A percentile compares a stretch with the other conserved stretches of the same genome.
phyloP scores from a whole-genome alignment of 441 rosid species.

The Heliophila coronopifolia region DNA sequence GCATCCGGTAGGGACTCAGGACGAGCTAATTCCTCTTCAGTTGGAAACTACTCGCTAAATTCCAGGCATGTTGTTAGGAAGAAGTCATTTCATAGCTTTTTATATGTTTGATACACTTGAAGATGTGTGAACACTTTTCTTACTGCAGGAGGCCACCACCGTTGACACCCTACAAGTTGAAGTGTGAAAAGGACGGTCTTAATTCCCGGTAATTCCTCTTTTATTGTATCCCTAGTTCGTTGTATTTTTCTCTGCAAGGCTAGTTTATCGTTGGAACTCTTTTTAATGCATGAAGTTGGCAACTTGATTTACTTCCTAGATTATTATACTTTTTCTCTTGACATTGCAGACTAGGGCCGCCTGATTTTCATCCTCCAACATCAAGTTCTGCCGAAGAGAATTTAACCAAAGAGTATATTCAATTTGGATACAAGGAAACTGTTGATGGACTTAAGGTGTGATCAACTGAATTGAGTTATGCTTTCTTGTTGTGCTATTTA shows the following conservation, averaged over 20 bases:
- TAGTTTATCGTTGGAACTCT: conserved; percentile 4
- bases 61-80: conserved; percentile 50
- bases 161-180: conserved; percentile 73
- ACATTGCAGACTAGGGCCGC: conserved; percentile 77
- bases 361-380: conserved; percentile 88
- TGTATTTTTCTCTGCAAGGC: conserved; percentile 4
- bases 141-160: conserved; percentile 67
- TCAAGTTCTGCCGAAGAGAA: conserved; percentile 90
- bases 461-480: conserved; percentile 9
- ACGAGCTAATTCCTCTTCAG: conserved; percentile 70
- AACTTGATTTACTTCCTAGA: conserved; percentile 15
- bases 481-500: conserved; percentile 3
- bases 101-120: conserved; percentile 18
- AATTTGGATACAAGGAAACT: conserved; percentile 82
- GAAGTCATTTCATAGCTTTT: conserved; percentile 13
- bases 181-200: conserved; percentile 83
- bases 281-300: conserved; percentile 7
- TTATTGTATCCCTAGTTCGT: background rate
- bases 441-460: conserved; percentile 95
- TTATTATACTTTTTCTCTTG: conserved; percentile 15
- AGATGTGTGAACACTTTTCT: conserved; percentile 14
- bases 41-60: conserved; percentile 53
- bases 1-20: conserved; percentile 69
- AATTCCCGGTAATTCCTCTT: conserved; percentile 62
- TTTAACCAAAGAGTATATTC: conserved; percentile 73